phyloP scores from a whole-genome alignment of 805 yeast species.

The Schizosaccharomyces lindneri region DNA sequence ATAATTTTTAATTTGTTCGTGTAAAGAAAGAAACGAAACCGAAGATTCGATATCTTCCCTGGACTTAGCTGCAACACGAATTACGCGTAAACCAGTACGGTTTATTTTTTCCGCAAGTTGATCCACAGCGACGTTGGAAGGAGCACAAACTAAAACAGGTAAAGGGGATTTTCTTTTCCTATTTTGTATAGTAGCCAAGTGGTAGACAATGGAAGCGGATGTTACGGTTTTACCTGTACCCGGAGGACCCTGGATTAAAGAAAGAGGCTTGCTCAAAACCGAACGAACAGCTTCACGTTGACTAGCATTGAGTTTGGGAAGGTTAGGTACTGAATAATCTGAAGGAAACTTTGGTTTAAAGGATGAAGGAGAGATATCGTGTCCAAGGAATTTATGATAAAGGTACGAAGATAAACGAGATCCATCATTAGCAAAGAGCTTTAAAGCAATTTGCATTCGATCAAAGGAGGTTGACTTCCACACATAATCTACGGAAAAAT shows the following conservation, averaged over 20 bases:
- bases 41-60: conserved; percentile 59
- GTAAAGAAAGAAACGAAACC: conserved; percentile 32
- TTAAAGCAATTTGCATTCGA: conserved; percentile 63
- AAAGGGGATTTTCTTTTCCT: neutral
- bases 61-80: conserved; percentile 48
- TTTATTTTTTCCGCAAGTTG: conserved; percentile 57
- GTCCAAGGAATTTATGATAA: conserved; percentile 60
- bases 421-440: conserved; percentile 40
- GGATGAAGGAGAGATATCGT: conserved; percentile 32
- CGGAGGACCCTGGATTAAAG: conserved; percentile 86
- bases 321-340: conserved; percentile 36
- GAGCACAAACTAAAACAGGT: conserved; percentile 63
- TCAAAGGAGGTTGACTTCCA: conserved; percentile 72
- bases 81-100: conserved; percentile 48
- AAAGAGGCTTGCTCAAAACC: conserved; percentile 45
- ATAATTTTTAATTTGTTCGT: conserved; percentile 25
- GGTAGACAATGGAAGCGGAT: conserved; percentile 68
- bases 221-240: conserved; percentile 93
- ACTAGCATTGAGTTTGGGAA: conserved; percentile 47
- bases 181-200: conserved; percentile 31
- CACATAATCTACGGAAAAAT: conserved; percentile 62
- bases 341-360: conserved; percentile 31
- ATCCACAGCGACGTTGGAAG: conserved; percentile 86
- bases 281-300: conserved; percentile 53
- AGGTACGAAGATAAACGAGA: conserved; percentile 48